Evolutionary conservation across 345 rosid genomes (phyloP).

Genomic region (Hibiscus syriacus): DNA sequence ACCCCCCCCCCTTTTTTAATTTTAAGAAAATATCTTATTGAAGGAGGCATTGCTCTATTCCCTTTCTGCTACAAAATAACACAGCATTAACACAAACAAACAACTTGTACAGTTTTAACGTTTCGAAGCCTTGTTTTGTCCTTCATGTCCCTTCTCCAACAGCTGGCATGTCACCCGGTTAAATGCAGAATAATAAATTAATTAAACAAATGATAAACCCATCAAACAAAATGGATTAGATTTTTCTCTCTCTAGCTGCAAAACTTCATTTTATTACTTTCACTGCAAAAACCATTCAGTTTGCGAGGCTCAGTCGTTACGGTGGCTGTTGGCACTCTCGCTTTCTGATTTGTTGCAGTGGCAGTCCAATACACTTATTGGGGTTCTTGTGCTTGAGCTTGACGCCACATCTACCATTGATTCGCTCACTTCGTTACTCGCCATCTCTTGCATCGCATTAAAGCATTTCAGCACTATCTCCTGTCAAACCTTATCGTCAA

Average conservation of each 20-base stretch:
- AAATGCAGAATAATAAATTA: too few relatives aligned
- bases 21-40: too few relatives aligned
- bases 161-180: not conserved
- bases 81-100: conserved; percentile 9
- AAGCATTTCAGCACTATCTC: conserved; percentile 35
- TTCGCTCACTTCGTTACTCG: conserved; percentile 25
- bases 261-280: conserved; percentile 15
- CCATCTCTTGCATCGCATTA: conserved; percentile 35
- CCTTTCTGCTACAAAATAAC: conserved; percentile 9
- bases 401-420: conserved; percentile 24
- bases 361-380: conserved; percentile 36
- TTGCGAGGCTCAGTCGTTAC: conserved; percentile 16
- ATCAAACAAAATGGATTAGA: not conserved
- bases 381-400: conserved; percentile 37
- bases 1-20: too few relatives aligned
- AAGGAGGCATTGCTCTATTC: conserved; percentile 8
- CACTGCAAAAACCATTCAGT: conserved; percentile 16
- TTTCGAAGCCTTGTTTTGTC: conserved; percentile 19
- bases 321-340: conserved; percentile 15
- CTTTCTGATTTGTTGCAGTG: conserved; percentile 27
- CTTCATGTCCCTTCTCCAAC: conserved; percentile 5
- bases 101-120: conserved; percentile 5
- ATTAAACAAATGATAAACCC: too few relatives aligned
- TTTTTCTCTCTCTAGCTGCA: not conserved
- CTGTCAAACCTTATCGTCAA: conserved; percentile 12